These are phyloP conservation scores for Castanospermum australe DNA, from an alignment of 306 rosid species.

Conservation along the genomic window DNA sequence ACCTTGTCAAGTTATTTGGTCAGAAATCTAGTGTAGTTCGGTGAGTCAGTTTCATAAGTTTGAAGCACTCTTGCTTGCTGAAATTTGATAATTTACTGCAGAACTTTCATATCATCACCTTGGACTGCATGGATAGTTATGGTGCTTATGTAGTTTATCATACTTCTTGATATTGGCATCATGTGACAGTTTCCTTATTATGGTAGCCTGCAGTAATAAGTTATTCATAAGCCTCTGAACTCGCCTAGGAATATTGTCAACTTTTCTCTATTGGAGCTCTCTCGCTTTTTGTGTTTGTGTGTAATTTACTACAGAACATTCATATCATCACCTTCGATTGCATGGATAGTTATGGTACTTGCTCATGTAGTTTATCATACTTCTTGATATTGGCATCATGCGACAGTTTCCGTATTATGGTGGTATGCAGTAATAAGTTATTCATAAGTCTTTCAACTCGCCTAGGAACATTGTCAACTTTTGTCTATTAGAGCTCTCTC, in stretches of 20 bases:
- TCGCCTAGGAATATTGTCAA: not conserved
- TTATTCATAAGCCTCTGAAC: not conserved
- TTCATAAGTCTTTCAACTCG: not conserved
- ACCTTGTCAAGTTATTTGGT: conserved; percentile 89
- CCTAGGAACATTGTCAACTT: not conserved
- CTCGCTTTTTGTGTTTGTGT: not conserved
- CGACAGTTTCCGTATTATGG: not conserved
- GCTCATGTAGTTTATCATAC: conserved; percentile 1
- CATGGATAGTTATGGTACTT: not conserved
- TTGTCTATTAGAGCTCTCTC: not conserved
- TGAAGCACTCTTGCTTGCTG: not conserved
- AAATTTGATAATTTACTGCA: not conserved
- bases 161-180: not conserved
- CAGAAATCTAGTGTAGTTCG: conserved; percentile 77
- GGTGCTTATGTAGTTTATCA: conserved; percentile 7
- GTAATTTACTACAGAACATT: not conserved
- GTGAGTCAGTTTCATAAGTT: conserved; percentile 49
- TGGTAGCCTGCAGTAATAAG: not conserved
- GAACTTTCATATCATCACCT: not conserved
- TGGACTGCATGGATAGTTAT: not conserved
- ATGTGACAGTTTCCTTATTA: not conserved
- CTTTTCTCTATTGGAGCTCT: not conserved
- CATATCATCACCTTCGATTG: not conserved
- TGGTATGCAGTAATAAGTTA: not conserved
- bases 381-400: not conserved